A percentile compares a stretch with the other conserved stretches of the same genome.
These are phyloP conservation scores for Leccinum truebloodii DNA, from an alignment of 768 basidiomycete genomes.

Conservation along the genomic window DNA sequence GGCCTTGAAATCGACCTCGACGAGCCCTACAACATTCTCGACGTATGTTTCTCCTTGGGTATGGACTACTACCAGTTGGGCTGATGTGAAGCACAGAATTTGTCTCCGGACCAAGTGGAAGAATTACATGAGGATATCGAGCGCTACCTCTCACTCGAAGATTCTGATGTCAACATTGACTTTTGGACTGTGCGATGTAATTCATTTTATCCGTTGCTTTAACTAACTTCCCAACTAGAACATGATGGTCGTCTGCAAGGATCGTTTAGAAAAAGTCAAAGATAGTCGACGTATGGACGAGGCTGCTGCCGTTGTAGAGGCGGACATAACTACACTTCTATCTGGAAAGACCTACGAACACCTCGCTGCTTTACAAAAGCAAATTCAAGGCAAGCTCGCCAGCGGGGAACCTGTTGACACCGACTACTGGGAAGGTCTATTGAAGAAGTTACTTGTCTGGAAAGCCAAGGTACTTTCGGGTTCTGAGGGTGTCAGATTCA, in stretches of 20 bases:
- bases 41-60: constrained; percentile 52
- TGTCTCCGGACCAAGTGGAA: constrained; percentile 83
- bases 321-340: constrained; percentile 79
- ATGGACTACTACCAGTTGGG: not conserved
- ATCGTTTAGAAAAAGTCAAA: constrained; percentile 78
- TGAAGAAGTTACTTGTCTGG: constrained; percentile 93
- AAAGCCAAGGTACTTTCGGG: constrained; percentile 78
- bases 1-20: constrained; percentile 98
- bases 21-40: constrained; percentile 97
- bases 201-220: not conserved
- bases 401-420: constrained; percentile 95
- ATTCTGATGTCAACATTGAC: constrained; percentile 82
- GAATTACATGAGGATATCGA: constrained; percentile 96
- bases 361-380: constrained; percentile 76
- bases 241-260: constrained; percentile 97
- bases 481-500: not conserved
- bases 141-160: constrained; percentile 85
- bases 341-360: constrained; percentile 87
- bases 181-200: constrained; percentile 85
- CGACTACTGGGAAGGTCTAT: constrained; percentile 95
- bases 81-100: constrained; percentile 53
- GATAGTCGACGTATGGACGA: constrained; percentile 58
- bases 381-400: constrained; percentile 83
- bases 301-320: constrained; percentile 79
- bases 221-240: constrained; percentile 52